Base-by-base conservation (phyloP, 768 basidiomycete species). In the Phylloporus arenicola region DNA sequence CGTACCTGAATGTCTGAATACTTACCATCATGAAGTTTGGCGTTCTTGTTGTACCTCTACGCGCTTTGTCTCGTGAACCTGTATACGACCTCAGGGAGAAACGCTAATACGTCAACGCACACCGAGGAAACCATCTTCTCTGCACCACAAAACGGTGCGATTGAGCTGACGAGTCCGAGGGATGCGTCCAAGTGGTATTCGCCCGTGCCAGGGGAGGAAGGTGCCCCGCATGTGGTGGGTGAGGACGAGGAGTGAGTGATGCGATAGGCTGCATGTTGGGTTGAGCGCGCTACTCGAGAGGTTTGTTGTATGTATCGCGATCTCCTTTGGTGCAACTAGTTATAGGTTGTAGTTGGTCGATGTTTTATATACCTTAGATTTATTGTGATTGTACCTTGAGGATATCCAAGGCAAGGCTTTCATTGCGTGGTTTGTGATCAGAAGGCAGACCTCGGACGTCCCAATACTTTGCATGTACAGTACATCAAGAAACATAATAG, bases 41-140 rank as follows among this genome's bases (percentile, higher is more conserved):
- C 88, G 0, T 93, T 94, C 74, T 53, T 88, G 34, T 61, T 93
- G 24, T 93, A 94, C 67, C 73, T 84, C 6, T 76, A 87, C 59
- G 81, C 86, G 44, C 72, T 85, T 22, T 76, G 78, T 60, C 76
- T 94, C 45, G 75, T 92, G 57, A 77, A 84, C 55, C 70, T 91
- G 1, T 91, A 86, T 63, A 57, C 75, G 6, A 81, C 77, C 0
- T 80, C 78, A 14, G 84, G 85, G 3, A 77, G 75, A 25, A 83
- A 86, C 53, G 78, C 78, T 2, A 52, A 63, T n/a, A 29, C 45
- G 16, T 47, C 56, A 4, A 50, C 43, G 30, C 45, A 44, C 9
- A 6, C 30, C 0, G 25, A 25, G 3, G 51, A 53, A 0, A 53
- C 57, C 33, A n/a, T 64, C 5, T 70, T 68, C 41, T 56, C 62